Percentiles rank a stretch among this genome's conserved stretches.
Conservation (phyloP, 2,329 filamentous ascomycete genomes). For the Claviceps pazoutovae region DNA sequence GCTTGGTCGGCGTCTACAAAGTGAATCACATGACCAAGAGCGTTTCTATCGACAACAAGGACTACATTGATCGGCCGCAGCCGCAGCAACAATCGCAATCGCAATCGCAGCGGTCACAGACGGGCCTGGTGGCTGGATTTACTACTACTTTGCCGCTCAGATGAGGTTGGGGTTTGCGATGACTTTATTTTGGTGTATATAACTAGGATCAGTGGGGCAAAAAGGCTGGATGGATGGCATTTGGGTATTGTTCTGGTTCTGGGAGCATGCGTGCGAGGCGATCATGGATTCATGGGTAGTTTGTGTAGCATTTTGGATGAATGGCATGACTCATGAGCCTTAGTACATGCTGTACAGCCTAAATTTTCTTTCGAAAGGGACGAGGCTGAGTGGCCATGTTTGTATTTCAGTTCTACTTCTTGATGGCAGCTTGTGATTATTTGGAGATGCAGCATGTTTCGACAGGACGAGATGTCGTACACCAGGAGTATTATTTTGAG, state of each 20-base stretch:
- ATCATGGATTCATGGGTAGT: background rate
- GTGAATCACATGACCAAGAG: constrained; percentile 98
- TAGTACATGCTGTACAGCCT: background rate
- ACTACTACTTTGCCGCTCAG: constrained; percentile 23
- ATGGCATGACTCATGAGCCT: background rate
- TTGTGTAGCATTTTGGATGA: constrained; percentile 3
- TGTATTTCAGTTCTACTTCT: background rate
- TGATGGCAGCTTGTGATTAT: background rate
- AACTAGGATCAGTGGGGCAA: background rate
- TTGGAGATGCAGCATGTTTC: too few species aligned
- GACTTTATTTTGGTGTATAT: constrained; percentile 2
- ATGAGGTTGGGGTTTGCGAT: constrained; percentile 7
- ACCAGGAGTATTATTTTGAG: too few species aligned
- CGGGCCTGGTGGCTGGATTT: constrained; percentile 10
- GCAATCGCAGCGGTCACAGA: constrained; percentile 17
- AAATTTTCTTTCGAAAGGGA: background rate
- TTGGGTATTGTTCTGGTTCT: background rate
- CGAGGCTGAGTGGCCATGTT: background rate
- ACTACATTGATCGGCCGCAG: constrained; percentile 45
- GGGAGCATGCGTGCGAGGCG: background rate
- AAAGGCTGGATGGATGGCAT: background rate
- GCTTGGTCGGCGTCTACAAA: constrained; percentile 96
- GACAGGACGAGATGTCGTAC: too few species aligned
- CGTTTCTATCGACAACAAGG: constrained; percentile 73
- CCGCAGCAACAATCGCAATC: constrained; percentile 19